phyloP scores from a whole-genome alignment of 2,329 filamentous ascomycete species.

The Aureobasidium sp. region DNA sequence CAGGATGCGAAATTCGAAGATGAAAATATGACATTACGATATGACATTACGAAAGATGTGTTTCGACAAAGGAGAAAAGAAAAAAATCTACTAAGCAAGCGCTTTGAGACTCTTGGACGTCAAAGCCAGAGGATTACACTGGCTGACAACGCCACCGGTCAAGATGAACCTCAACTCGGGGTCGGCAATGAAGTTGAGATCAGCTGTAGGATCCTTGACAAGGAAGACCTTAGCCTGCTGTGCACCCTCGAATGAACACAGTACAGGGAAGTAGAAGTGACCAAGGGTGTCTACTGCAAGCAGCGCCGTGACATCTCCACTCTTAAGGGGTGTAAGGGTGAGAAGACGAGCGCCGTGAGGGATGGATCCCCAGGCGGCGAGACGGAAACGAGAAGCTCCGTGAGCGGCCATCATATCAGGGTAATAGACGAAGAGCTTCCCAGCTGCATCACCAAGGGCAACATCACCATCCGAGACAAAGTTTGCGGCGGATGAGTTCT shows the following conservation, averaged over 20 bases:
- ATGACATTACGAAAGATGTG: not conserved
- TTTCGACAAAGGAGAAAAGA: not conserved
- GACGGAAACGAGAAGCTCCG: conserved; percentile 24
- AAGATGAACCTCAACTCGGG: conserved; percentile 23
- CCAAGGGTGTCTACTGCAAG: conserved; percentile 22
- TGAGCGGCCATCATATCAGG: conserved; percentile 20
- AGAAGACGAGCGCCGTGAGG: conserved; percentile 22
- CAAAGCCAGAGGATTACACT: conserved; percentile 22
- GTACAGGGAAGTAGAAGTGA: conserved; percentile 25
- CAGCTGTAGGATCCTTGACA: conserved; percentile 19
- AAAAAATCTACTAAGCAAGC: not conserved
- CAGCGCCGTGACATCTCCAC: conserved; percentile 3
- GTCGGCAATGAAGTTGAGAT: conserved; percentile 16
- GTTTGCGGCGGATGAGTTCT: not conserved
- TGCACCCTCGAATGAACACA: conserved; percentile 22
- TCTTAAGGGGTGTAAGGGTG: conserved; percentile 20
- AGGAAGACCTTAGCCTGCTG: conserved; percentile 24
- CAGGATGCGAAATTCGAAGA: not conserved
- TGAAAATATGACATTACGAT: not conserved
- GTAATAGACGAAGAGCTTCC: conserved; percentile 22
- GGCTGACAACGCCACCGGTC: conserved; percentile 24
- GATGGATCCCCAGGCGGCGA: conserved; percentile 23
- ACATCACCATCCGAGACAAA: not conserved
- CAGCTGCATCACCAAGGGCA: not conserved
- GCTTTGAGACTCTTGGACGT: conserved; percentile 3